Base-by-base conservation (phyloP, 139 green algal genomes). In the Chlamydomonas asymmetrica region DNA sequence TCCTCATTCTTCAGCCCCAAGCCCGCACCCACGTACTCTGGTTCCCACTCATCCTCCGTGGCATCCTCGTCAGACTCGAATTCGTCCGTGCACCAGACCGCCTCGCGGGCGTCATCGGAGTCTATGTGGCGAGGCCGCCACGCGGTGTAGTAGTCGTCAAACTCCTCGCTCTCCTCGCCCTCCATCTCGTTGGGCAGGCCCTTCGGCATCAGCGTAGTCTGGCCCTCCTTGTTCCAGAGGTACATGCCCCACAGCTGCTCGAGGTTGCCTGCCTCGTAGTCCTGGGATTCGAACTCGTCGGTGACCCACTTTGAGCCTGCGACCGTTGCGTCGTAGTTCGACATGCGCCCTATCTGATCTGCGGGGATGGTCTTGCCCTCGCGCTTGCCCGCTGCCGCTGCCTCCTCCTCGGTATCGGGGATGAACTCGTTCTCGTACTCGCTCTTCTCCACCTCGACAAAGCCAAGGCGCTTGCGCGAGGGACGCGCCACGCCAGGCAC, bases 21-120 rank as follows among this genome's bases (percentile, higher is more conserved):
- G 27, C 85, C 85, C 41, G 82, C 82, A 49, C 85, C 85, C 57
- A 91, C 85, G 37, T 87, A 91, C 72, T 91, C 85, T 0, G 85
- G 85, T 72, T 82, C 78, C 82, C 82, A 91, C 64, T 88, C 82
- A 69, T 69, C 82, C 65, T 91, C 85, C 27, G 85, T 91, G 80
- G 85, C 85, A 63, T 90, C 85, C 82, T 90, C 85, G 41, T 90
- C 85, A 0, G 79, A 87, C 64, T 90, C 85, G 37, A 88, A 90
- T 76, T 90, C 85, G 45, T 90, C 85, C 4, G 85, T 90, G n/a
- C 72, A 80, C 85, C 85, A 90, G 38, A 90, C 76, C 13, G 85
- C 85, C 40, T 87, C 82, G 31, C 82, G 73, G 18, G 82, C 85
- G 29, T 90, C 85, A 16, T 90, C 85, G 8, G 68, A 82, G 68